phyloP scores from a whole-genome alignment of 257 asterid species.

The Lithospermum erythrorhizon region DNA sequence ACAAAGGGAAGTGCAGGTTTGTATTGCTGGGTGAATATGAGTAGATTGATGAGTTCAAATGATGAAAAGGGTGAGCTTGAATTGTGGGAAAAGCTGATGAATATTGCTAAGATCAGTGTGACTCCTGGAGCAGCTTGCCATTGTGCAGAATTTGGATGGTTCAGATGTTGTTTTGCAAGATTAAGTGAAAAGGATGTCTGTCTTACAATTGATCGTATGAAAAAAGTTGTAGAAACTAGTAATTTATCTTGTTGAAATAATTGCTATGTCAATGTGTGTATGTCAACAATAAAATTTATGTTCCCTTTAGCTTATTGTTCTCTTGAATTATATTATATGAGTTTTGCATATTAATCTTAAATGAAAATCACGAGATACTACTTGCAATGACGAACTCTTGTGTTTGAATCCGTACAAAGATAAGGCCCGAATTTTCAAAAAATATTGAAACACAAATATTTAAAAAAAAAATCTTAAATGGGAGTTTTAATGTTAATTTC shows the following conservation, averaged over 20 bases:
- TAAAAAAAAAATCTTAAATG: no score
- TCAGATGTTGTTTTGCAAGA: constrained; percentile 74
- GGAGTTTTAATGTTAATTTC: no score
- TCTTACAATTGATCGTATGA: constrained; percentile 51
- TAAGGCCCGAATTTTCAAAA: no score
- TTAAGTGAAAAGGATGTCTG: constrained; percentile 50
- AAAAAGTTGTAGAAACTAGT: constrained; percentile 56
- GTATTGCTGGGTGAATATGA: constrained; percentile 89
- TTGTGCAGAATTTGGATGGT: constrained; percentile 96
- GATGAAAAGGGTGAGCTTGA: constrained; percentile 91
- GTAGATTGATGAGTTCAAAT: constrained; percentile 60
- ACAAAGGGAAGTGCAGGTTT: constrained; percentile 73
- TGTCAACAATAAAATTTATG: no score
- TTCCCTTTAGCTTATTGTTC: no score
- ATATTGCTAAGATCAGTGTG: constrained; percentile 57
- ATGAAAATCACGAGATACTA: no score
- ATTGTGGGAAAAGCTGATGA: constrained; percentile 71
- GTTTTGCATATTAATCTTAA: no score
- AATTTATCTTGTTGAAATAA: constrained; percentile 5
- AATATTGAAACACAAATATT: no score
- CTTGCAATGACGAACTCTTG: no score
- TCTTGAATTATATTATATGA: no score
- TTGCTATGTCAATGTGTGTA: no score
- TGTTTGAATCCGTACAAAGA: no score
- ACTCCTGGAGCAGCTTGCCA: constrained; percentile 96